Conservation (phyloP, 164 flowering plant species). For the Aristolochia fimbriata region DNA sequence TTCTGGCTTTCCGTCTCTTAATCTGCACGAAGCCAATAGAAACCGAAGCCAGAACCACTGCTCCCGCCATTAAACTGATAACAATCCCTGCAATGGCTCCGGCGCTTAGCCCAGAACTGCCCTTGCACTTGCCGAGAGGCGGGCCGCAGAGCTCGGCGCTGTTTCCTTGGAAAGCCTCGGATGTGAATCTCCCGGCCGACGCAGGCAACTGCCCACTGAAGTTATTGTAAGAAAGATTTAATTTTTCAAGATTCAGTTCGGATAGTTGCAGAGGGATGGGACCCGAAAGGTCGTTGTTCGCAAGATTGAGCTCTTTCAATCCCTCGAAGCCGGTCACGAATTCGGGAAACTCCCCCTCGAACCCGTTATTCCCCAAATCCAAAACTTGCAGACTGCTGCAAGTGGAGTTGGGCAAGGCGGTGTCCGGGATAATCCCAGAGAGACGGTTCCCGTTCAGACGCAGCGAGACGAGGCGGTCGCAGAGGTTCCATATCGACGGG, state of each 20-base stretch:
- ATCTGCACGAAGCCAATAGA: constrained; percentile 76
- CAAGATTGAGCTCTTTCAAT: constrained; percentile 70
- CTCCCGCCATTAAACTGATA: constrained; percentile 81
- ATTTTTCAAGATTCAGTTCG: constrained; percentile 39
- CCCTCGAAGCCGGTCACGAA: constrained; percentile 45
- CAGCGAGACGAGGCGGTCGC: constrained; percentile 59
- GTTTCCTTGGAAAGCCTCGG: constrained; percentile 69
- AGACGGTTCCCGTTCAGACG: constrained; percentile 55
- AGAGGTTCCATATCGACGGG: constrained; percentile 91
- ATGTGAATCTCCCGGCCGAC: constrained; percentile 42
- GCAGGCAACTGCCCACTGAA: constrained; percentile 69
- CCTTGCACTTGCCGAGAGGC: constrained; percentile 51
- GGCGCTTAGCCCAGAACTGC: constrained; percentile 56
- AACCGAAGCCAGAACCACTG: constrained; percentile 70
- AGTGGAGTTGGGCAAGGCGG: constrained; percentile 63
- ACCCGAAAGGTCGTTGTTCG: constrained; percentile 55
- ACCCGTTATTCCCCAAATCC: constrained; percentile 63
- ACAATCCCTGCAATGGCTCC: constrained; percentile 89
- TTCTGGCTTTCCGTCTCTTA: constrained; percentile 50
- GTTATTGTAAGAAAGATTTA: constrained; percentile 86
- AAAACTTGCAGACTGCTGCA: constrained; percentile 53
- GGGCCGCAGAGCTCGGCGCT: constrained; percentile 57
- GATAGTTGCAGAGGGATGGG: constrained; percentile 43
- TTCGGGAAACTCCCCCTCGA: constrained; percentile 69
- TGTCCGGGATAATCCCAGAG: constrained; percentile 61